Evolutionary conservation across 768 basidiomycete genomes (phyloP).

Genomic region (Asterophora lycoperdoides): DNA sequence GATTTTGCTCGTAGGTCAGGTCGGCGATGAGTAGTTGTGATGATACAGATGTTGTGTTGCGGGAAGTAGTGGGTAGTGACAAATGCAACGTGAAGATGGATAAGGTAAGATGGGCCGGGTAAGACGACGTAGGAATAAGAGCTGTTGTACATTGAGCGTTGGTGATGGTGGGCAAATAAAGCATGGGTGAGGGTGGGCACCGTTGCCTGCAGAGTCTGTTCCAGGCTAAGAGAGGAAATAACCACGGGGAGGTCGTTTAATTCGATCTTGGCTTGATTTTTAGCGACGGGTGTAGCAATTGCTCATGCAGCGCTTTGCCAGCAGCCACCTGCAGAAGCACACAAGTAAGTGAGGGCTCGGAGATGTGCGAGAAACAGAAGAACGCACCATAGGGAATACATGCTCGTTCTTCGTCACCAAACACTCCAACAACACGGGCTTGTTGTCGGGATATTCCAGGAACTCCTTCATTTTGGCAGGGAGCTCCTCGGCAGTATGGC

Average conservation of each 20-base stretch:
- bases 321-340: conserved; percentile 62
- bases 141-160: conserved; percentile 10
- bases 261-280: conserved; percentile 16
- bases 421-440: conserved; percentile 91
- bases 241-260: neutral
- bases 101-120: neutral
- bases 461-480: conserved; percentile 98
- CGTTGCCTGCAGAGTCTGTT: neutral
- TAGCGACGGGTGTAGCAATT: conserved; percentile 64
- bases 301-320: conserved; percentile 92
- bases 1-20: neutral
- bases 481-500: conserved; percentile 64
- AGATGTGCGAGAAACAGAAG: neutral
- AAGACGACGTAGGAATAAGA: neutral
- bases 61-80: conserved; percentile 1
- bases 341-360: conserved; percentile 5
- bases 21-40: neutral
- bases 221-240: neutral
- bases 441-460: conserved; percentile 84
- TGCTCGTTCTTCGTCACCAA: conserved; percentile 79
- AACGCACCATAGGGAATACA: conserved; percentile 83
- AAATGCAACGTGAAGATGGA: neutral
- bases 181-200: neutral
- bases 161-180: neutral
- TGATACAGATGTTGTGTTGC: neutral